Evolutionary conservation across 257 asterid species (phyloP), one percentile per base, ranked within the genome.

Genomic region (Oldenlandia corymbosa): DNA sequence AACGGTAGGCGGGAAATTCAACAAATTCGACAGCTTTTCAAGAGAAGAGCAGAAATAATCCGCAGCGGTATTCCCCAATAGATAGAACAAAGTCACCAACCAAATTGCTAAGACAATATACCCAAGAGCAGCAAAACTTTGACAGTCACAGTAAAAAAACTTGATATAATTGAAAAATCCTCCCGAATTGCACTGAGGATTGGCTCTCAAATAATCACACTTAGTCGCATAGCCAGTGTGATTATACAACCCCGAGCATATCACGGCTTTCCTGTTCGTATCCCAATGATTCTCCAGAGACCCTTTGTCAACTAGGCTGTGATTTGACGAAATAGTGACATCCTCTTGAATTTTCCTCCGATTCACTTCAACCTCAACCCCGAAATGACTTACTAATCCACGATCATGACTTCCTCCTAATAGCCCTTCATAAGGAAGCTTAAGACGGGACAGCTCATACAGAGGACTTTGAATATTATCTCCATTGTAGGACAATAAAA

Each of bases 51-150:
- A 90, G 70, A 90, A 90, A 71, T 85, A 90, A 76, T 87, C 95
- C 2, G 95, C 84, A 0, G 95, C 95, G 0, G 97, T 90, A n/a
- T 90, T 87, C 1, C 97, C 97, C 60, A 90, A 71, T 34, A 90
- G n/a, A 67, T 87, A 90, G 71, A 90, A 87, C 75, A 90, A 61
- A 50, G 84, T 67, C 8, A 85, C 51, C 74, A 87, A 60, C 97
- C 97, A 90, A 59, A 87, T 50, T 0, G 66, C 80, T 14, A 87
- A 68, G 42, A 72, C 80, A 0, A 77, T 9, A 73, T 80, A 87
- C 3, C 94, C 84, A 70, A 84, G 62, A 32, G 73, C 68, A 60
- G 72, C 51, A 52, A 73, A 62, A 2, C 70, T 76, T 41, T 60
- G 60, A 39, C 91, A 84, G 36, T 68, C 81, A 47, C 97, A 89